Conservation (phyloP, 768 basidiomycete genomes). For the Pleurotus pulmonarius region DNA sequence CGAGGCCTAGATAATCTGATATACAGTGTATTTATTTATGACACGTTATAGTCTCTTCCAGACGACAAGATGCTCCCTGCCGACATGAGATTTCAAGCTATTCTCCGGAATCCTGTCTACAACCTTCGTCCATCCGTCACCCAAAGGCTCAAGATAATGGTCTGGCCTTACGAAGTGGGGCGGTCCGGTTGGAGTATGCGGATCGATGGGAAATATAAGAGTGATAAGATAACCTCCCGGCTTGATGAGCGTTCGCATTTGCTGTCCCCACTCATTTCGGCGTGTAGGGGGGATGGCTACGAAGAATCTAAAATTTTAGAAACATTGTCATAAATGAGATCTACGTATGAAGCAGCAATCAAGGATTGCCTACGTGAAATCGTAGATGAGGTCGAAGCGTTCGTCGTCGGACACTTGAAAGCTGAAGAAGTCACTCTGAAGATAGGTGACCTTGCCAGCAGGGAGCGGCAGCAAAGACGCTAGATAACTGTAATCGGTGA, state of each 20-base stretch:
- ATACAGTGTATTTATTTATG: too few species aligned
- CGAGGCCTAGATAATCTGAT: too few species aligned
- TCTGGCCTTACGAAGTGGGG: constrained; percentile 59
- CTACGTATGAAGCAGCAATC: not conserved
- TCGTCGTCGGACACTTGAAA: constrained; percentile 31
- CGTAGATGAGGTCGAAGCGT: constrained; percentile 56
- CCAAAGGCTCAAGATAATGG: constrained; percentile 50
- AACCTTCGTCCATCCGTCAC: constrained; percentile 48
- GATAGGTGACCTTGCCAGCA: constrained; percentile 33
- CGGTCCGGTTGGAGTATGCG: constrained; percentile 44
- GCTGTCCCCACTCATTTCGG: constrained; percentile 52
- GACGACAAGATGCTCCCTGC: constrained; percentile 49
- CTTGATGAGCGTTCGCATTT: constrained; percentile 53
- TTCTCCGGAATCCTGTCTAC: constrained; percentile 45
- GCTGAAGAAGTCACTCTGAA: constrained; percentile 52
- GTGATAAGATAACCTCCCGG: constrained; percentile 63
- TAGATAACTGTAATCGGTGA: constrained; percentile 11
- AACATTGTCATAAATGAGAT: not conserved
- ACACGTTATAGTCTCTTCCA: constrained; percentile 36
- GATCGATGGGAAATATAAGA: constrained; percentile 53
- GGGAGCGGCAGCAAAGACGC: constrained; percentile 15
- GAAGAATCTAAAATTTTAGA: constrained; percentile 69
- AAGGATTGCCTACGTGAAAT: constrained; percentile 49
- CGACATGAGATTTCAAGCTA: constrained; percentile 37
- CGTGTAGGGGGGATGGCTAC: constrained; percentile 59